These are phyloP conservation scores for Alternaria rosae DNA, from an alignment of 2,329 filamentous ascomycete genomes.

Conservation along the genomic window DNA sequence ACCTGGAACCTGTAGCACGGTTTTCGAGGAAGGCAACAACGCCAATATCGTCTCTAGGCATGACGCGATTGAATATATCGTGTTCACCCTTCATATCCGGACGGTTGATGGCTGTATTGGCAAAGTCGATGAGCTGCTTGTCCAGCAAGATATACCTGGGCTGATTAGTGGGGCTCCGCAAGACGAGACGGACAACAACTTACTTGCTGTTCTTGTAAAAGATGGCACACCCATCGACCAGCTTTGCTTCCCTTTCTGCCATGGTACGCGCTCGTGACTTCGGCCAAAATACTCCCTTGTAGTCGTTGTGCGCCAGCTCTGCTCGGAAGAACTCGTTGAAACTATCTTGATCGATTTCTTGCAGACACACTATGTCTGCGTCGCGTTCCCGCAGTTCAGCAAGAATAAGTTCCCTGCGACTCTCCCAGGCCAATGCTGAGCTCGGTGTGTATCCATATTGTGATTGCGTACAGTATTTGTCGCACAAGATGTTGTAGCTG, in stretches of 20 bases:
- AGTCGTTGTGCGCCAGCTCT: slow-evolving; percentile 84
- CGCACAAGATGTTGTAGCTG: slow-evolving; percentile 95
- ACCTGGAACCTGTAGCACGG: slow-evolving; percentile 82
- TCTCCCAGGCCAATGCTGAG: slow-evolving; percentile 83
- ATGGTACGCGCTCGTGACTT: slow-evolving; percentile 91
- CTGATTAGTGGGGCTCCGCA: slow-evolving; percentile 15
- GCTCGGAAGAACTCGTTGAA: slow-evolving; percentile 91
- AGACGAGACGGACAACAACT: slow-evolving; percentile 18
- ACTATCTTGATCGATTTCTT: slow-evolving; percentile 91
- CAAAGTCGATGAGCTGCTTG: slow-evolving; percentile 93
- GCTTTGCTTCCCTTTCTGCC: slow-evolving; percentile 83
- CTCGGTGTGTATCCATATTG: slow-evolving; percentile 92
- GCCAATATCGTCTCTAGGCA: slow-evolving; percentile 97
- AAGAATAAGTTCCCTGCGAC: slow-evolving; percentile 81
- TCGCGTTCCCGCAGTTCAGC: slow-evolving; percentile 80
- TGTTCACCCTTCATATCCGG: slow-evolving; percentile 97
- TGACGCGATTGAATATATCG: slow-evolving; percentile 97
- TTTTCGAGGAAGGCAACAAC: slow-evolving; percentile 94
- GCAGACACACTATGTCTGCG: slow-evolving; percentile 89
- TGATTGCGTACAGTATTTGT: slow-evolving; percentile 84
- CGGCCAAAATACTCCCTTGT: slow-evolving; percentile 93
- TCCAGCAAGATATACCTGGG: slow-evolving; percentile 80
- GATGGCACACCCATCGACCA: slow-evolving; percentile 95
- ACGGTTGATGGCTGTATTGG: slow-evolving; percentile 88
- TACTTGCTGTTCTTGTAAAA: slow-evolving; percentile 94